Evolutionary conservation across 2,329 filamentous ascomycete genomes (phyloP).

Genomic region (Colletotrichum chrysophilum): DNA sequence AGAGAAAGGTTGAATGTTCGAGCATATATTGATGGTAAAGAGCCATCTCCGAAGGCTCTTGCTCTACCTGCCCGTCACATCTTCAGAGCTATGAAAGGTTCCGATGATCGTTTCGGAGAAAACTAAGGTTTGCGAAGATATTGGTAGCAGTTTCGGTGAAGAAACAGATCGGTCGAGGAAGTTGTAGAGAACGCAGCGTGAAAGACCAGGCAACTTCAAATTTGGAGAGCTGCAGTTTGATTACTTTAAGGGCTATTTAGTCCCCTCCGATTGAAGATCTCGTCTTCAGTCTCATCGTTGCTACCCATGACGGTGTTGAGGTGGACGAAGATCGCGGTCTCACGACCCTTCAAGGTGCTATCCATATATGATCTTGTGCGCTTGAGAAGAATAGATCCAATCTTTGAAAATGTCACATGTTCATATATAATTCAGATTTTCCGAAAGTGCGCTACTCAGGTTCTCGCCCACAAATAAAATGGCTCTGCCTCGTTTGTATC

Average conservation of each 20-base stretch:
- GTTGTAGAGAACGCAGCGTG: rapidly evolving
- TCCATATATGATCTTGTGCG: background rate
- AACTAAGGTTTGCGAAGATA: background rate
- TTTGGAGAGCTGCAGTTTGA: background rate
- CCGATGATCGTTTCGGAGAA: background rate
- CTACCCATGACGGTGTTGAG: rapidly evolving
- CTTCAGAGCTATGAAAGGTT: background rate
- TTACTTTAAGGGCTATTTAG: background rate
- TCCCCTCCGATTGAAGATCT: background rate
- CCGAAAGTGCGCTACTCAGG: background rate
- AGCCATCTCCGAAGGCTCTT: background rate
- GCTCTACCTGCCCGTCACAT: background rate
- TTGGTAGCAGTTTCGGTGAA: background rate
- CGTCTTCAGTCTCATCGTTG: background rate
- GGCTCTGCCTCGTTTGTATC: background rate
- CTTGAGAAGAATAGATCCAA: background rate
- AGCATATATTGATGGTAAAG: background rate
- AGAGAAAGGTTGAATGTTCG: rapidly evolving
- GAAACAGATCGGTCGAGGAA: rapidly evolving
- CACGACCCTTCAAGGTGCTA: background rate
- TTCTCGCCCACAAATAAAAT: background rate
- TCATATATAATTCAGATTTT: background rate
- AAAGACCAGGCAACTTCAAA: background rate
- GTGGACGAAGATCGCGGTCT: background rate
- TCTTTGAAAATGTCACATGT: rapidly evolving